Evolutionary conservation across 768 basidiomycete genomes (phyloP).

Genomic region (Cyathus striatus): DNA sequence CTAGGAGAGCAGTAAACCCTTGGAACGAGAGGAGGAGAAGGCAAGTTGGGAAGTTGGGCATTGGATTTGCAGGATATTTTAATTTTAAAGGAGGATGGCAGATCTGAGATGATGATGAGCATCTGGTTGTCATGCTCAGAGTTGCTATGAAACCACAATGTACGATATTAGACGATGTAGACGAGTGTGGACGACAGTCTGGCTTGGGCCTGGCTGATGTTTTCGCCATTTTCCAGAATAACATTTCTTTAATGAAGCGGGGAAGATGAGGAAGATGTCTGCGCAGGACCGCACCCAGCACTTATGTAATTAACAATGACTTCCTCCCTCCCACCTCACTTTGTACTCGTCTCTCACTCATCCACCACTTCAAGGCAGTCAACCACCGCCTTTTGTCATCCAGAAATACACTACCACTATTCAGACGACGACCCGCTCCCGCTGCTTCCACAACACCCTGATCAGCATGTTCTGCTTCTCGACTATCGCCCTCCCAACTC

Average conservation of each 20-base stretch:
- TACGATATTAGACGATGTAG: no score
- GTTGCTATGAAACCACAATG: no score
- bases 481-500: slow-evolving; percentile 51
- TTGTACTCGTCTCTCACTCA: slow-evolving; percentile 52
- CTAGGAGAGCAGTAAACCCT: slow-evolving; percentile 3
- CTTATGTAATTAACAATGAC: slow-evolving; percentile 5
- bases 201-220: no score
- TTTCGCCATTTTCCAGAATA: no score
- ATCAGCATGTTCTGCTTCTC: slow-evolving; percentile 72
- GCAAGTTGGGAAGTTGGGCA: slow-evolving; percentile 7
- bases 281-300: no score
- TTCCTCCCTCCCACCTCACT: slow-evolving; percentile 46
- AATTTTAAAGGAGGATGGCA: no score
- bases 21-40: slow-evolving; percentile 6
- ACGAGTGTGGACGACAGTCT: no score
- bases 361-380: slow-evolving; percentile 26
- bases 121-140: no score
- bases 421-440: slow-evolving; percentile 71
- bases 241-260: no score
- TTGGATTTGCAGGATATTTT: no score
- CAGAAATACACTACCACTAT: slow-evolving; percentile 77
- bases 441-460: slow-evolving; percentile 51
- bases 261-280: no score
- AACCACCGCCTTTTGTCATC: slow-evolving; percentile 55
- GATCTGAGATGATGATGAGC: no score